phyloP scores from a whole-genome alignment of 2,329 filamentous ascomycete genomes.

The Penicillium sp. region DNA sequence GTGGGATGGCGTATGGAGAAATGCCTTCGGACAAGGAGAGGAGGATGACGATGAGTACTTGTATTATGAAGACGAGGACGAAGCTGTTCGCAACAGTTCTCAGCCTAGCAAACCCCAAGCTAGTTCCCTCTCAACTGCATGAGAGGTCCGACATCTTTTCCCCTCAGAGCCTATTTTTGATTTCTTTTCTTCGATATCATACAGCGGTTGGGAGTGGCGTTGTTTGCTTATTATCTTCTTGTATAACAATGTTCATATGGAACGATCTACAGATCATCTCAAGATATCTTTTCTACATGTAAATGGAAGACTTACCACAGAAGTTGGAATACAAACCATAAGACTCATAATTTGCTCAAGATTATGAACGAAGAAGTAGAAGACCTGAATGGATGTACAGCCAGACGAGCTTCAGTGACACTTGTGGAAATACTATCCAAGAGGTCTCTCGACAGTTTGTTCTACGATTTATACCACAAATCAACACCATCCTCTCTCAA shows the following conservation, averaged over 20 bases:
- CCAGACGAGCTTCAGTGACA: too few relatives aligned
- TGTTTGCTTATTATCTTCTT: slow-evolving; percentile 10
- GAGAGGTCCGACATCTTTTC: slow-evolving; percentile 1
- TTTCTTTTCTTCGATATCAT: slow-evolving; percentile 14
- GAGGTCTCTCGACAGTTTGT: too few relatives aligned
- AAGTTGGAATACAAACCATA: too few relatives aligned
- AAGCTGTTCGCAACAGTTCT: slow-evolving; percentile 13
- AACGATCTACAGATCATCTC: background rate
- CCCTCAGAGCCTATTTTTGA: slow-evolving; percentile 1
- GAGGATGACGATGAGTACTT: slow-evolving; percentile 52
- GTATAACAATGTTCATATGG: slow-evolving; percentile 21
- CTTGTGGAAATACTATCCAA: too few relatives aligned
- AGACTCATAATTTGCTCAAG: too few relatives aligned
- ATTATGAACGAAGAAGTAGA: too few relatives aligned
- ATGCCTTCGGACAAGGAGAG: slow-evolving; percentile 55
- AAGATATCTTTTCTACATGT: background rate
- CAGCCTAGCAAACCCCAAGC: background rate
- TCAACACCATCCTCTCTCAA: too few relatives aligned
- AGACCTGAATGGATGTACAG: too few relatives aligned
- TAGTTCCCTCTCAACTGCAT: slow-evolving; percentile 18
- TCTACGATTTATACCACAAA: too few relatives aligned
- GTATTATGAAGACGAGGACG: slow-evolving; percentile 54
- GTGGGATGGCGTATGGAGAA: slow-evolving; percentile 75
- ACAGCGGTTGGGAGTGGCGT: slow-evolving; percentile 23
- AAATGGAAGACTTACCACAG: too few relatives aligned